Conservation (phyloP, 305 asterid species). For the Rubia peregrina region DNA sequence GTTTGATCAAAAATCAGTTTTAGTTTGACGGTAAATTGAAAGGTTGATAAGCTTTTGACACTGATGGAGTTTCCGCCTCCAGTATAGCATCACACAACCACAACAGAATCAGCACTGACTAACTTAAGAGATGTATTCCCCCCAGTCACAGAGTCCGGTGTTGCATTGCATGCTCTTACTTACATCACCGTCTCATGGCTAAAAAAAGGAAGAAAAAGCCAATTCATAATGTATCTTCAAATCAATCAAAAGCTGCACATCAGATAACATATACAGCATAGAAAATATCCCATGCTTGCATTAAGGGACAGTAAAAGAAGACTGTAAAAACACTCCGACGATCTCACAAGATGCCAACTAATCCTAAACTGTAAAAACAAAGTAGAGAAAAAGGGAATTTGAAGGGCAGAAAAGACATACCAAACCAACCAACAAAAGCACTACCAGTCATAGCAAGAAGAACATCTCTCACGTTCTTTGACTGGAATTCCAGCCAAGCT, state of each 20-base stretch:
- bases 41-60: neutral
- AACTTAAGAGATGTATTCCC: neutral
- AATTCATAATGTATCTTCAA: neutral
- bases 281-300: neutral
- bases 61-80: neutral
- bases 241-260: neutral
- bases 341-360: neutral
- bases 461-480: conserved; percentile 29
- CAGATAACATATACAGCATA: neutral
- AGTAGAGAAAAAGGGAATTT: neutral
- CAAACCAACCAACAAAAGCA: conserved; percentile 42
- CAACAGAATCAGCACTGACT: neutral
- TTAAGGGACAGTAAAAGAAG: neutral
- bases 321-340: neutral
- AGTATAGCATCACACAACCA: neutral
- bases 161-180: neutral
- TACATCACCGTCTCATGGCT: neutral
- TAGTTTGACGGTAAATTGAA: neutral
- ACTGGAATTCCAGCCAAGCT: conserved; percentile 28
- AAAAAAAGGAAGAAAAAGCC: neutral
- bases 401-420: conserved; percentile 22
- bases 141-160: neutral
- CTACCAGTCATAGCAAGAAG: conserved; percentile 34
- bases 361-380: neutral
- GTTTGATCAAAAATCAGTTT: neutral